These are phyloP conservation scores for Oryza meridionalis DNA, from an alignment of 176 grass and related monocot species.

Conservation along the genomic window DNA sequence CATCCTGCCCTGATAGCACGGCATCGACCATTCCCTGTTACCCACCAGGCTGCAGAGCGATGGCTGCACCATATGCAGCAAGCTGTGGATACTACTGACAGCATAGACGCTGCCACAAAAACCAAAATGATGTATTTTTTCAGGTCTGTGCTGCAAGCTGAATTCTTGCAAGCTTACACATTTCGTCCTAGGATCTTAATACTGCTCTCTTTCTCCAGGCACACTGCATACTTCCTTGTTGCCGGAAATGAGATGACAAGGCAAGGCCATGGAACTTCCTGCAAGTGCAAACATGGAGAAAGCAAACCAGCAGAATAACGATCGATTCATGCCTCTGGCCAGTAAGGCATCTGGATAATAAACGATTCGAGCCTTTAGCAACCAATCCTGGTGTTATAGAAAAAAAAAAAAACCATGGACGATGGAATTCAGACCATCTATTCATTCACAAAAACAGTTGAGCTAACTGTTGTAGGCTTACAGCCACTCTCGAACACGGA, in stretches of 20 bases:
- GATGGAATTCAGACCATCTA: background rate
- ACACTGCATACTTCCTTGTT: constrained; percentile 92
- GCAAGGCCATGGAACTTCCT: constrained; percentile 53
- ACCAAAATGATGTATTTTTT: constrained; percentile 94
- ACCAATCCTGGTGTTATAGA: background rate
- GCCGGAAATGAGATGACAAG: constrained; percentile 88
- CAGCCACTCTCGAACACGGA: background rate
- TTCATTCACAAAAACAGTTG: background rate
- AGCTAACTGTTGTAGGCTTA: background rate
- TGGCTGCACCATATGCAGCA: constrained; percentile 97
- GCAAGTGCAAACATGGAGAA: constrained; percentile 56
- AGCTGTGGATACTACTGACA: constrained; percentile 64
- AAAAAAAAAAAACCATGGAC: background rate
- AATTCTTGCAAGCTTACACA: background rate
- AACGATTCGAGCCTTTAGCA: background rate
- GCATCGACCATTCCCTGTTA: constrained; percentile 79
- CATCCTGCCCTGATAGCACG: constrained; percentile 91
- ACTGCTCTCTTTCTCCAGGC: constrained; percentile 50
- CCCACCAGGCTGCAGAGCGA: constrained; percentile 83
- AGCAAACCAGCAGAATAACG: constrained; percentile 50
- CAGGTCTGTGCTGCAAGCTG: constrained; percentile 40
- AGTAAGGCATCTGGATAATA: constrained; percentile 22
- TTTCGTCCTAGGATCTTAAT: background rate
- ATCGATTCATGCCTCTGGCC: background rate
- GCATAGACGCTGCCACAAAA: constrained; percentile 75